phyloP scores from a whole-genome alignment of 352 stramenopile genomes.

The Globisporangium spiculum region DNA sequence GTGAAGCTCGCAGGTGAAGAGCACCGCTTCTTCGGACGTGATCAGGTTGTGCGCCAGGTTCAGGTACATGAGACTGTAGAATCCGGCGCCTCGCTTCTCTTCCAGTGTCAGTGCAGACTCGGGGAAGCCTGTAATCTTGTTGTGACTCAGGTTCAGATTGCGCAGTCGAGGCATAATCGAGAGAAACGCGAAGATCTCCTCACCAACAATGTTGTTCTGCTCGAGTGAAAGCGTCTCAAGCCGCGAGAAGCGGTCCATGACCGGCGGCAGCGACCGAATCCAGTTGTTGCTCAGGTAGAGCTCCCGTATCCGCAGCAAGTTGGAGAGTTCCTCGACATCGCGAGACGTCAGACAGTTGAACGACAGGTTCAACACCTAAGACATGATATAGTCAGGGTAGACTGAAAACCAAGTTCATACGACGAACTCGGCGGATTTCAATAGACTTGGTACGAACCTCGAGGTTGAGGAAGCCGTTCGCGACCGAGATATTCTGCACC shows the following conservation, averaged over 20 bases:
- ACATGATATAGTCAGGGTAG: neutral
- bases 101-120: slow-evolving; percentile 58
- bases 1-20: slow-evolving; percentile 45
- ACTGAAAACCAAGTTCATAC: neutral
- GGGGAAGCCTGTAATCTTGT: slow-evolving; percentile 70
- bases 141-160: slow-evolving; percentile 79
- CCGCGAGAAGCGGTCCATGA: slow-evolving; percentile 74
- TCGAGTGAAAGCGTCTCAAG: slow-evolving; percentile 79
- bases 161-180: slow-evolving; percentile 57
- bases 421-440: neutral
- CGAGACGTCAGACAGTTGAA: slow-evolving; percentile 69
- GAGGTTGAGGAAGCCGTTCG: slow-evolving; percentile 62
- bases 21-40: slow-evolving; percentile 40
- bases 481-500: slow-evolving; percentile 38
- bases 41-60: slow-evolving; percentile 78
- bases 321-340: slow-evolving; percentile 69
- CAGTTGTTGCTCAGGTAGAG: slow-evolving; percentile 76
- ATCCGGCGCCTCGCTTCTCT: slow-evolving; percentile 58
- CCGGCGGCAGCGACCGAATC: slow-evolving; percentile 59
- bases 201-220: slow-evolving; percentile 65
- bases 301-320: slow-evolving; percentile 72
- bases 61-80: slow-evolving; percentile 67
- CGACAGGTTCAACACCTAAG: slow-evolving; percentile 68
- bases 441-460: slow-evolving; percentile 29
- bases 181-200: slow-evolving; percentile 72